Percentiles rank a stretch among this genome's conserved stretches.
These are phyloP conservation scores for Solanum peruvianum DNA, from an alignment of 257 asterid species.

Conservation along the genomic window DNA sequence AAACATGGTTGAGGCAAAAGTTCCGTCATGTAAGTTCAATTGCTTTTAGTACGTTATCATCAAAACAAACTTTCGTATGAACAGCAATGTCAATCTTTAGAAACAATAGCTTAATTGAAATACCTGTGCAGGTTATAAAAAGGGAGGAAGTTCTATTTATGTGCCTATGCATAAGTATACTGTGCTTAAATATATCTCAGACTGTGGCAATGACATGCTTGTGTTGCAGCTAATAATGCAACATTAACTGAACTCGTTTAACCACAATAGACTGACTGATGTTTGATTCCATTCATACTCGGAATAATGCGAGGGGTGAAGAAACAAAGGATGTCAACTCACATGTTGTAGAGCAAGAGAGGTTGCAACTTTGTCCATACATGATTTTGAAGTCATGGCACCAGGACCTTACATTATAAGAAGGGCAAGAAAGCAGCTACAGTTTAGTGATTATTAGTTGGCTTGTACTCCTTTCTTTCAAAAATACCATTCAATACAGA, in stretches of 20 bases:
- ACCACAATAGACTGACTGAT: not conserved
- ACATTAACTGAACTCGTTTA: not conserved
- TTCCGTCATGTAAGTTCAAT: not conserved
- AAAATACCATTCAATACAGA: slow-evolving; percentile 1
- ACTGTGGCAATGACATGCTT: not conserved
- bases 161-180: not conserved
- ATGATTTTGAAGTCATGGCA: slow-evolving; percentile 50
- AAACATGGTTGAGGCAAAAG: not conserved
- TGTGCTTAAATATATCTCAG: not conserved
- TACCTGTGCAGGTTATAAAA: not conserved
- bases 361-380: slow-evolving; percentile 93
- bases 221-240: not conserved
- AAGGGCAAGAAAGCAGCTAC: slow-evolving; percentile 16
- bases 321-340: slow-evolving; percentile 14
- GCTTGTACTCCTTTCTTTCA: not conserved
- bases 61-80: not conserved
- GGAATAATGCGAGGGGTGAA: not conserved
- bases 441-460: not conserved
- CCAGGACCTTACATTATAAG: slow-evolving; percentile 58
- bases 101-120: not conserved
- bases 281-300: not conserved
- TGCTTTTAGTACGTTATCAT: not conserved
- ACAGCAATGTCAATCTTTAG: not conserved
- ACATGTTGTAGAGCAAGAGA: slow-evolving; percentile 70
- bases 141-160: not conserved